phyloP scores from a whole-genome alignment of 495 filamentous ascomycete species.

The Daldinia bambusicola region DNA sequence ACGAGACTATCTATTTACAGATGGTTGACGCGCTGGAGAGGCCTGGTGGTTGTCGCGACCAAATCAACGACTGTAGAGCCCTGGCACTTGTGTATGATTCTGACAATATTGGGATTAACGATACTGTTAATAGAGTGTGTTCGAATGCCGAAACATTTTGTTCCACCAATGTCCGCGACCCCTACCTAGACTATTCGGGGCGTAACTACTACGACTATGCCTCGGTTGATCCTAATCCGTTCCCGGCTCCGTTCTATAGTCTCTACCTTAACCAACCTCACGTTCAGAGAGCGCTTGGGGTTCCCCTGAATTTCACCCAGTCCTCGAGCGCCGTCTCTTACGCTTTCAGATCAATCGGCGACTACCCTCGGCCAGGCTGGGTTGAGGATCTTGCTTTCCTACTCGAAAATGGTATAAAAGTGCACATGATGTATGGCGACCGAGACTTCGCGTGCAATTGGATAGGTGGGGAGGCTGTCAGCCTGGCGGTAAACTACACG shows the following conservation, averaged over 20 bases:
- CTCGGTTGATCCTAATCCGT: constrained; percentile 63
- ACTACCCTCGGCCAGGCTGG: constrained; percentile 59
- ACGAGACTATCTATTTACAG: constrained; percentile 60
- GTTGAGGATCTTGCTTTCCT: constrained; percentile 62
- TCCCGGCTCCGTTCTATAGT: constrained; percentile 65
- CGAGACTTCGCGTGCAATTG: constrained; percentile 73
- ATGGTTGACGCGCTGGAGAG: constrained; percentile 48
- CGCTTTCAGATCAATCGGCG: constrained; percentile 65
- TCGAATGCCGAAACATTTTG: constrained; percentile 57
- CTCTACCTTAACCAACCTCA: constrained; percentile 71
- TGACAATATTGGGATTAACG: constrained; percentile 58
- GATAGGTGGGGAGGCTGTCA: constrained; percentile 70
- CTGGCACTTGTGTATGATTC: constrained; percentile 58
- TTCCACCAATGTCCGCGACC: constrained; percentile 55
- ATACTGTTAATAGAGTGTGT: constrained; percentile 60
- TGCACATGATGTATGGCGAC: constrained; percentile 72
- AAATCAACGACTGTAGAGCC: constrained; percentile 60
- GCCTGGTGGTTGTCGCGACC: constrained; percentile 62
- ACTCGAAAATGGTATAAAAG: constrained; percentile 66
- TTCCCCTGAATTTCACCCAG: constrained; percentile 72
- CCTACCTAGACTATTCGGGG: constrained; percentile 55
- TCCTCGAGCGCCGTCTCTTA: constrained; percentile 61
- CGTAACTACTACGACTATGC: constrained; percentile 70
- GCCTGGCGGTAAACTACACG: constrained; percentile 63
- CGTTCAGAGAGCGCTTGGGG: constrained; percentile 72